Evolutionary conservation across 352 stramenopile species (phyloP), one percentile per base, ranked within the genome.

Genomic region (Pilasporangium apinafurcum): DNA sequence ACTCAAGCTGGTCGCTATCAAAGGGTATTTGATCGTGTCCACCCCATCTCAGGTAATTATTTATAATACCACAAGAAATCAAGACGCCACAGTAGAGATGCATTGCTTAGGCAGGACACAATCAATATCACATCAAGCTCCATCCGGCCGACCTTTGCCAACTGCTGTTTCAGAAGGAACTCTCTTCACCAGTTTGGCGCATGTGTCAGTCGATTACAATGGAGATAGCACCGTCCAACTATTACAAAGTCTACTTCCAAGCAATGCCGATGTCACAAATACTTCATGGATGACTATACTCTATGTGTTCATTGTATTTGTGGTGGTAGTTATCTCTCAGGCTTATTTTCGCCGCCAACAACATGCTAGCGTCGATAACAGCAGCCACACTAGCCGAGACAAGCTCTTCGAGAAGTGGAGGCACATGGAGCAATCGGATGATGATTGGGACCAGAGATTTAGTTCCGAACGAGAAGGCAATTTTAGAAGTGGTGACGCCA

Each of bases 161-260:
- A 26, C 73, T 13, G 36, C 49, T 8, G 55, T 69, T 29, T 72
- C 63, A 0, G 59, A 78, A n/a, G 60, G 62, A 1, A 17, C 10
- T 6, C 36, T 47, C 8, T 48, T 53, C 17, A 59, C 60, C 3
- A 58, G 56, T 18, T 26, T 75, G 3, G 48, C 50, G 3, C 42
- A 59, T 8, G n/a, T 59, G 28, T 25, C 24, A 13, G 12, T 30
- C 16, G 34, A 14, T 25, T 22, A 9, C 17, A 40, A 27, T 14
- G 35, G 22, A 3, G 25, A 41, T 16, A 37, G n/a, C n/a, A 41
- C 37, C 4, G 16, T 74, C 9, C 17, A 18, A 21, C 25, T 78
- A 5, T 70, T 68, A 18, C 57, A 75, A 41, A 63, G 53, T 8
- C 44, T 78, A 31, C 60, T 78, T 8, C 27, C 60, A 2, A 43